Conservation (phyloP, 2,329 filamentous ascomycete genomes). For the Alternaria atra region DNA sequence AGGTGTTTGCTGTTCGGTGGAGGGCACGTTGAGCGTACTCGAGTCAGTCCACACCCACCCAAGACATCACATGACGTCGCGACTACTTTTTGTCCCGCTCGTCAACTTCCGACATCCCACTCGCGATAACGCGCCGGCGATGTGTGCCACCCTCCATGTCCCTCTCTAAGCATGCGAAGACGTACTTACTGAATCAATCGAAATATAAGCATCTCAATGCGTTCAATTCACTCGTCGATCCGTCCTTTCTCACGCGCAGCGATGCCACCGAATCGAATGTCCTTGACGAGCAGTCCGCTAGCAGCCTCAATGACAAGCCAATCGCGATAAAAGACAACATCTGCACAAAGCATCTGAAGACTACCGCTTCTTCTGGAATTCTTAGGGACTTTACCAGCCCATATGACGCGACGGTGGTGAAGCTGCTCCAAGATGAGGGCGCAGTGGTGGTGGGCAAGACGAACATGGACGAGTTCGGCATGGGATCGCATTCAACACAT, state of each 20-base stretch:
- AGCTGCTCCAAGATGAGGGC: slow-evolving; percentile 70
- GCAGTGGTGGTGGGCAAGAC: slow-evolving; percentile 78
- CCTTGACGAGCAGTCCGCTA: neutral
- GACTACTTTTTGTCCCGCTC: slow-evolving; percentile 18
- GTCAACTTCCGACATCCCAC: slow-evolving; percentile 9
- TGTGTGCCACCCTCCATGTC: slow-evolving; percentile 49
- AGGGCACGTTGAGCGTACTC: neutral
- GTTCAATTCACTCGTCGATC: slow-evolving; percentile 44
- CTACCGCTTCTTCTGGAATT: slow-evolving; percentile 83
- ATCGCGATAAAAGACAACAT: slow-evolving; percentile 64
- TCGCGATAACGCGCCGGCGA: slow-evolving; percentile 29
- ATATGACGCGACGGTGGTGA: slow-evolving; percentile 82
- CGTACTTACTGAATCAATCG: slow-evolving; percentile 47
- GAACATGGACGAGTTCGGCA: slow-evolving; percentile 95
- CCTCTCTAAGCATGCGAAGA: slow-evolving; percentile 48
- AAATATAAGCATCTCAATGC: slow-evolving; percentile 50
- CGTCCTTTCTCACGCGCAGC: slow-evolving; percentile 30
- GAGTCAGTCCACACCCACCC: slow-evolving; percentile 4
- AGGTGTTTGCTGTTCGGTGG: too few relatives aligned
- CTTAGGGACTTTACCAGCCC: slow-evolving; percentile 75
- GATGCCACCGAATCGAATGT: slow-evolving; percentile 22
- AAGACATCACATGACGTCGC: slow-evolving; percentile 25
- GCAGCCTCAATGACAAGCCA: slow-evolving; percentile 39
- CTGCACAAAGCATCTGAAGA: slow-evolving; percentile 59
- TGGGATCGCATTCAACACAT: slow-evolving; percentile 82